Evolutionary conservation across 2,329 filamentous ascomycete genomes (phyloP), one percentile per base, ranked within the genome.

Genomic region (Microdochium nivale): DNA sequence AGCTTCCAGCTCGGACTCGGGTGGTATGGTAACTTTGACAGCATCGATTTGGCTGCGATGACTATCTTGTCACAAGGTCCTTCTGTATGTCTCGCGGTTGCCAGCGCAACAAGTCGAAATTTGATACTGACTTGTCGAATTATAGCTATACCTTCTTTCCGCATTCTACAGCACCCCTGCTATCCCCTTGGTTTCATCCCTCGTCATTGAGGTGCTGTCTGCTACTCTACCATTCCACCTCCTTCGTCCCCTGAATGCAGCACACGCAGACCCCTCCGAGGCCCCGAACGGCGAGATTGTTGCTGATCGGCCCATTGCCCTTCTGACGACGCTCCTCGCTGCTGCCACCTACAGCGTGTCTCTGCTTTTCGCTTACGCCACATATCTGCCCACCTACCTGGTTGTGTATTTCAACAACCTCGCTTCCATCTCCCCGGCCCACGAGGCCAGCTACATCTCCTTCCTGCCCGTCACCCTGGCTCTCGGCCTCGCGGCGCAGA

Each of bases 11-110:
- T 95, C 50, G 81, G 75, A 24, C 63, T 91, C 47, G 85, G 81
- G 47, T 96, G 90, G 89, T 80, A 79, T 59, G 74, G 83, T 44
- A 77, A 83, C 56, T 88, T 87, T 64, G 89, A 95, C 67, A 83
- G 86, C 69, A 77, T 82, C 64, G 86, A 89, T 65, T 73, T 87
- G 49, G 79, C 79, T 11, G 77, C 81, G 47, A 71, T 89, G 62
- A 80, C 80, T 53, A 66, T 89, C 54, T 73, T 96, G 43, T 84
- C 86, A 51, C 84, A 90, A 68, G 80, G 86, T 21, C 92, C 91
- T 44, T 80, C 82, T 60, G 80, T 84, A 66, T 69, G 79, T 70
- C 25, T 47, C 43, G 58, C 49, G 19, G 49, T 50, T 13, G 23
- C 19, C 11, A 4, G 19, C 43, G 4, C 7, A 8, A 46, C 10